Percentiles rank a stretch among this genome's conserved stretches.
These are phyloP conservation scores for Gilbertella persicaria DNA, from an alignment of 371 early-diverging fungal genomes.

Conservation along the genomic window DNA sequence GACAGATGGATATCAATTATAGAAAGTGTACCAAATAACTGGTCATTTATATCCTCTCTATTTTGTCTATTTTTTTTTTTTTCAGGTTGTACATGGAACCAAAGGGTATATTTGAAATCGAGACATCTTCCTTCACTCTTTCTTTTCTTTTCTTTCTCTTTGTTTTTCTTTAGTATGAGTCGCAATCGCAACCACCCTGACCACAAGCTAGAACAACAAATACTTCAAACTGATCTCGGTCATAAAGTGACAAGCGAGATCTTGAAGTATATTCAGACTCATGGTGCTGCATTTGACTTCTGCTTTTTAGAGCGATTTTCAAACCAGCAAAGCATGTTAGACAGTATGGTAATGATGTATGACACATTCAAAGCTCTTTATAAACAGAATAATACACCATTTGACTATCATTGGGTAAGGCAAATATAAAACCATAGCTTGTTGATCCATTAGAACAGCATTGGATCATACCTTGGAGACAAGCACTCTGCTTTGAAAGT, in stretches of 20 bases:
- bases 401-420: slow-evolving; percentile 45
- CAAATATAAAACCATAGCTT: not conserved
- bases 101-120: no score
- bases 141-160: slow-evolving; percentile 5
- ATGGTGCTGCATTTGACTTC: slow-evolving; percentile 34
- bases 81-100: no score
- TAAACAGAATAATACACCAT: slow-evolving; percentile 19
- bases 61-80: no score
- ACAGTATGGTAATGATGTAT: no score
- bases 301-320: slow-evolving; percentile 12
- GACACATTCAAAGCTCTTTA: slow-evolving; percentile 21
- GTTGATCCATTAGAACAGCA: slow-evolving; percentile 9
- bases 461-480: slow-evolving; percentile 41
- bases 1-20: no score
- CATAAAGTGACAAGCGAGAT: slow-evolving; percentile 29
- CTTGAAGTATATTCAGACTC: slow-evolving; percentile 20
- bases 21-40: no score
- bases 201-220: slow-evolving; percentile 37
- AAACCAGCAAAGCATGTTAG: no score
- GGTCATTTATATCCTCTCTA: no score
- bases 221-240: slow-evolving; percentile 33
- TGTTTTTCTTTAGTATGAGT: slow-evolving; percentile 21
- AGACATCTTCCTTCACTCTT: not conserved
- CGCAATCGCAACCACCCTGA: slow-evolving; percentile 37
- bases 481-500: slow-evolving; percentile 38